Evolutionary conservation across 1,139 yeast genomes (phyloP).

Genomic region (Yamadazyma blattariae): DNA sequence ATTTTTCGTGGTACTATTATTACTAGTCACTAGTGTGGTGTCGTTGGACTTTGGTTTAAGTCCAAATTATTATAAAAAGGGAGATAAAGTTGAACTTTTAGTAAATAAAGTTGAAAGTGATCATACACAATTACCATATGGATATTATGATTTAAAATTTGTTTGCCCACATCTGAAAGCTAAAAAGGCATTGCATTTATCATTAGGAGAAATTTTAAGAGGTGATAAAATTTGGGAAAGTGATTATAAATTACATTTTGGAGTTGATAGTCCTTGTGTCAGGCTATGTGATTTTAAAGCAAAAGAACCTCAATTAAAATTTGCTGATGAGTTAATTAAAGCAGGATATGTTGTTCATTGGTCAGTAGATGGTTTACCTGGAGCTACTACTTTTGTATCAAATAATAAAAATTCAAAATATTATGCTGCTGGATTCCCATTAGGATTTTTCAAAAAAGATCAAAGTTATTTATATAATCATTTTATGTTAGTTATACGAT

Average conservation of each 20-base stretch:
- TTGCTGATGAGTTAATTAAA: slow-evolving; percentile 61
- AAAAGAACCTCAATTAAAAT: slow-evolving; percentile 44
- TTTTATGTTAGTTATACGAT: slow-evolving; percentile 75
- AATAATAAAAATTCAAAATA: slow-evolving; percentile 58
- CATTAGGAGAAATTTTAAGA: slow-evolving; percentile 72
- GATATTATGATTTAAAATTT: slow-evolving; percentile 75
- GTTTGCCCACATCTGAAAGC: slow-evolving; percentile 67
- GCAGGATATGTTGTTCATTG: slow-evolving; percentile 80
- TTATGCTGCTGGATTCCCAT: slow-evolving; percentile 84
- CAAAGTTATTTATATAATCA: slow-evolving; percentile 71
- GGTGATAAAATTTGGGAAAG: slow-evolving; percentile 83
- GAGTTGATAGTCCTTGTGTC: slow-evolving; percentile 61
- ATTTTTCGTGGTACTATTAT: no score
- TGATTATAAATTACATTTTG: slow-evolving; percentile 61
- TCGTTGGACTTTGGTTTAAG: slow-evolving; percentile 4
- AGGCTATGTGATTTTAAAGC: slow-evolving; percentile 65
- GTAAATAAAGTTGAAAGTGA: slow-evolving; percentile 82
- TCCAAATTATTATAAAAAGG: slow-evolving; percentile 36
- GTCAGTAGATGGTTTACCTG: slow-evolving; percentile 83
- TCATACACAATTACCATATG: slow-evolving; percentile 71
- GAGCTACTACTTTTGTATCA: slow-evolving; percentile 80
- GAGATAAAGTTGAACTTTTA: slow-evolving; percentile 64
- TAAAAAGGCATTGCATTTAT: slow-evolving; percentile 60
- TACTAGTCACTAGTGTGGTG: no score
- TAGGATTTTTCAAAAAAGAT: slow-evolving; percentile 65